Evolutionary conservation across 2,329 filamentous ascomycete genomes (phyloP).

Genomic region (Hymenoscyphus albidus): DNA sequence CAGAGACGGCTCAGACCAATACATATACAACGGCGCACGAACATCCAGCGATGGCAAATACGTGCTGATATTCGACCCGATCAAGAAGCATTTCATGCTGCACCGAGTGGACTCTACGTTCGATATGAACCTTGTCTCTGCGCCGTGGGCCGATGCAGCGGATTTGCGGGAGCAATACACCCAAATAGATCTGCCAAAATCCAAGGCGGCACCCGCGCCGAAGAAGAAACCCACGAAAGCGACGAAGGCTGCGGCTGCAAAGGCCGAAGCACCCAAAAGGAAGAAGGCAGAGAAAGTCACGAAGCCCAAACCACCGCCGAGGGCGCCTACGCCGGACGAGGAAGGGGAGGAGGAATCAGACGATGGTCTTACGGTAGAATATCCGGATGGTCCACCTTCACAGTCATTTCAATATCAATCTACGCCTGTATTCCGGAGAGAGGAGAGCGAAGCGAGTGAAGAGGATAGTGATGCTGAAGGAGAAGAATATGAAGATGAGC

Average conservation of each 20-base stretch:
- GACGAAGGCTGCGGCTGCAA: conserved; percentile 24
- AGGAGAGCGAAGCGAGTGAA: conserved; percentile 40
- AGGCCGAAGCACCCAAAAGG: conserved; percentile 30
- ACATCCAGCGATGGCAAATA: conserved; percentile 55
- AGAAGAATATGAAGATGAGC: conserved; percentile 40
- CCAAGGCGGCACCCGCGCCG: conserved; percentile 14
- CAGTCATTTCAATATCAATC: conserved; percentile 26
- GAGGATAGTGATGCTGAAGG: conserved; percentile 46
- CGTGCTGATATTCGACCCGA: conserved; percentile 72
- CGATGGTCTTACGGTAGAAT: conserved; percentile 56
- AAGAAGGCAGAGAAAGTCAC: conserved; percentile 34
- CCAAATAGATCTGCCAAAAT: conserved; percentile 47
- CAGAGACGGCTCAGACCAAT: conserved; percentile 51
- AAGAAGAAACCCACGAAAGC: conserved; percentile 30
- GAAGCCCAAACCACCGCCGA: conserved; percentile 34
- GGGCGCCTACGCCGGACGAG: conserved; percentile 33
- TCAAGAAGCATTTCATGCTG: conserved; percentile 71
- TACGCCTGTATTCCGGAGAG: conserved; percentile 28
- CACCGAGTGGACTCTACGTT: conserved; percentile 79
- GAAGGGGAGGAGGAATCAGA: conserved; percentile 49
- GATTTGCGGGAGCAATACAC: conserved; percentile 63
- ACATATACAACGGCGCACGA: conserved; percentile 58
- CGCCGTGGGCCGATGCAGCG: conserved; percentile 62
- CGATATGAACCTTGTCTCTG: conserved; percentile 77
- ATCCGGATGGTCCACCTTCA: conserved; percentile 48